Evolutionary conservation across 2,329 filamentous ascomycete genomes (phyloP).

Genomic region (Cercospora janseana): DNA sequence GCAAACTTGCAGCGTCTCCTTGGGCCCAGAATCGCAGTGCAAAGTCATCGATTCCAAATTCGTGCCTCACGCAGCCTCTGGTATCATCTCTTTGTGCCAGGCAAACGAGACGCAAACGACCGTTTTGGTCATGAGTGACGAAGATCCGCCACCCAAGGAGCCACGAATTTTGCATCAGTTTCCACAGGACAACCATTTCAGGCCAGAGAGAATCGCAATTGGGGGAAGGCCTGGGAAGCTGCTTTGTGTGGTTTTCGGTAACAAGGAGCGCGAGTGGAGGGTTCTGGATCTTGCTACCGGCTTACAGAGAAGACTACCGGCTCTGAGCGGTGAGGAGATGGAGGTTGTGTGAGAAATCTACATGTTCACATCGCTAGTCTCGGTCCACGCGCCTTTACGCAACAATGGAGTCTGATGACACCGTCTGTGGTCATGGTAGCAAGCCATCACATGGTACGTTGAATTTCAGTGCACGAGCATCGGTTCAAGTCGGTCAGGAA

Average conservation of each 20-base stretch:
- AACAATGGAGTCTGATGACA: too few species aligned
- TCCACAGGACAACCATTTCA: conserved; percentile 44
- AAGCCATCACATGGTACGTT: too few species aligned
- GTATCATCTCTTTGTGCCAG: conserved; percentile 2
- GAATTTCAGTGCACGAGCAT: too few species aligned
- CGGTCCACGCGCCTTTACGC: too few species aligned
- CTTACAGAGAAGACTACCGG: background rate
- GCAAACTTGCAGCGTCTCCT: background rate
- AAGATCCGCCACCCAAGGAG: background rate
- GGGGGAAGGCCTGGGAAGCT: conserved; percentile 56
- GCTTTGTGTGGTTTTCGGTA: conserved; percentile 55
- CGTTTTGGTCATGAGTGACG: background rate
- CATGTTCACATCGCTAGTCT: too few species aligned
- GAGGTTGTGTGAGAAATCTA: background rate
- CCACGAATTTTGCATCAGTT: conserved; percentile 49
- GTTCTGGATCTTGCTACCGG: conserved; percentile 53
- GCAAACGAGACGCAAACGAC: background rate
- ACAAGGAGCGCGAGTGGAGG: conserved; percentile 53
- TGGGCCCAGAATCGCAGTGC: background rate
- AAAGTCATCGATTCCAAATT: conserved; percentile 16
- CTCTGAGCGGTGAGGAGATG: background rate
- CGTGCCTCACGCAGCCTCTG: conserved; percentile 2
- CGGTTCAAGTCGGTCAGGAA: too few species aligned
- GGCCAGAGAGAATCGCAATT: conserved; percentile 52
- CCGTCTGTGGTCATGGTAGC: too few species aligned